Evolutionary conservation across 1,284 basidiomycete genomes (phyloP).

Genomic region (Trametes polyzona): DNA sequence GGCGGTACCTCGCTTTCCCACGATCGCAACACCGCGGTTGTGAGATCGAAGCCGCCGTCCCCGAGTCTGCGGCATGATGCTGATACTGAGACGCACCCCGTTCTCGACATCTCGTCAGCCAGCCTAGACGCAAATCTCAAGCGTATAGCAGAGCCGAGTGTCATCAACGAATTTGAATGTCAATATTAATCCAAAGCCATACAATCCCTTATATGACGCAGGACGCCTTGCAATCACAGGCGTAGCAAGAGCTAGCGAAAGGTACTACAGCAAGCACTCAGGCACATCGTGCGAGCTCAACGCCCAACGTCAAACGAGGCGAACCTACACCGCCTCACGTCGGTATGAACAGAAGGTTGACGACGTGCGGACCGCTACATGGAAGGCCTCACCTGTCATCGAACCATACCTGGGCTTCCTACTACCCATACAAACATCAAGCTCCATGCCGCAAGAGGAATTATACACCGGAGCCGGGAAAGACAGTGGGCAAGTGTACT

Average conservation of each 20-base stretch:
- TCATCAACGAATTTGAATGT: background rate
- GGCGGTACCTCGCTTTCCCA: conserved; percentile 20
- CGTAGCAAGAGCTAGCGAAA: too few relatives aligned
- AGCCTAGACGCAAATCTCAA: background rate
- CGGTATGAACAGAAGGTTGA: background rate
- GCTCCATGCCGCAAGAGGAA: background rate
- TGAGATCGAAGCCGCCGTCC: conserved; percentile 2
- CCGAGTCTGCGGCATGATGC: background rate
- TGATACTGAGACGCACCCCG: background rate
- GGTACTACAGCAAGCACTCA: background rate
- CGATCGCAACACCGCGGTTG: conserved; percentile 12
- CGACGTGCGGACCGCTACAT: background rate
- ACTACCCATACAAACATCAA: background rate
- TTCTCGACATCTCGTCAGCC: background rate
- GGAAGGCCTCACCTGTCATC: background rate
- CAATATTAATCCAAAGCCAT: too few relatives aligned
- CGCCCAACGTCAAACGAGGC: background rate
- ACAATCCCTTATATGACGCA: too few relatives aligned
- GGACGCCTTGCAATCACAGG: too few relatives aligned
- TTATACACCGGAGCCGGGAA: background rate
- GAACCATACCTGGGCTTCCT: background rate
- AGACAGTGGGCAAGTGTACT: background rate
- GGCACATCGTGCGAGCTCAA: background rate
- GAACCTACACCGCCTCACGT: conserved; percentile 8
- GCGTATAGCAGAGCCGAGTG: background rate